Evolutionary conservation across 2,329 filamentous ascomycete species (phyloP).

Genomic region (Fusarium sublunatum): DNA sequence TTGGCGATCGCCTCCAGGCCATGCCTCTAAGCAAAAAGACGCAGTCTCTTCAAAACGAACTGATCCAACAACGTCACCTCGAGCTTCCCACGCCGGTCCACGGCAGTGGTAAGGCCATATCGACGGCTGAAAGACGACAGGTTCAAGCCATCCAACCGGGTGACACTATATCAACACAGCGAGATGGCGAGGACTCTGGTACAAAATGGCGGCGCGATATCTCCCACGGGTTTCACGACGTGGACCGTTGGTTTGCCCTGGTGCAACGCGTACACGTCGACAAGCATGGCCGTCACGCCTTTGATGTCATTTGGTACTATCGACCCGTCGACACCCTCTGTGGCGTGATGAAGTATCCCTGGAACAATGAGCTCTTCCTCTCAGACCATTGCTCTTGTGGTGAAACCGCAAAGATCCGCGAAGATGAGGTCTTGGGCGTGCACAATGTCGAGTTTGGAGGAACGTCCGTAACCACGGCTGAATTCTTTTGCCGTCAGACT

Average conservation of each 20-base stretch:
- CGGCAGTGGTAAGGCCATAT: constrained; percentile 36
- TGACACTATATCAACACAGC: constrained; percentile 61
- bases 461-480: constrained; percentile 56
- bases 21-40: constrained; percentile 47
- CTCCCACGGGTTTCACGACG: constrained; percentile 55
- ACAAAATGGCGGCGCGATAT: constrained; percentile 67
- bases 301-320: constrained; percentile 81
- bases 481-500: constrained; percentile 77
- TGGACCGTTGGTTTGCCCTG: constrained; percentile 75
- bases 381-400: constrained; percentile 80
- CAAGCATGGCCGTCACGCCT: constrained; percentile 53
- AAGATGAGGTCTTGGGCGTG: constrained; percentile 66
- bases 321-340: constrained; percentile 77
- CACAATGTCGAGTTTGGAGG: constrained; percentile 70
- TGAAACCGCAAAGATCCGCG: constrained; percentile 58
- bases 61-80: constrained; percentile 47
- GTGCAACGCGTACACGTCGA: constrained; percentile 67
- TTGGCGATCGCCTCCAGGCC: constrained; percentile 62
- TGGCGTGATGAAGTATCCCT: constrained; percentile 73
- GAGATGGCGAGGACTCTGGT: constrained; percentile 58
- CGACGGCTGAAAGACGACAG: constrained; percentile 38
- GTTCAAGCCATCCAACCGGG: constrained; percentile 55
- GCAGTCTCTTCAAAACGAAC: constrained; percentile 44
- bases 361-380: constrained; percentile 78
- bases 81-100: constrained; percentile 44